These are phyloP conservation scores for Marasmius fiardii DNA, from an alignment of 1,284 basidiomycete species.

Conservation along the genomic window DNA sequence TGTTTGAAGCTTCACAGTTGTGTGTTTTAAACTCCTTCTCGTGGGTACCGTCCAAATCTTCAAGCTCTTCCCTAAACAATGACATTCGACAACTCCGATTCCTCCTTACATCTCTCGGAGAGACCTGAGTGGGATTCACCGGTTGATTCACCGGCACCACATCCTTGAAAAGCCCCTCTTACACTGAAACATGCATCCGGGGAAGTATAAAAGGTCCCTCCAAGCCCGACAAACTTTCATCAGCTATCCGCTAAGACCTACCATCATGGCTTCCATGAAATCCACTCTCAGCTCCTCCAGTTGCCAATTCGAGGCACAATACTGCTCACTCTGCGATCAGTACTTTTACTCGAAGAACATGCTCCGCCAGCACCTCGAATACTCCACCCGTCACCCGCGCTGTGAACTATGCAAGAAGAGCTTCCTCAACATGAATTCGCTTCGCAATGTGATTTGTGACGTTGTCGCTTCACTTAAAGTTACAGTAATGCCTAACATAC, in stretches of 20 bases:
- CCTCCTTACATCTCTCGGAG: background rate
- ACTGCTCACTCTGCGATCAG: slow-evolving; percentile 10
- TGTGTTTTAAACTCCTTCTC: no score
- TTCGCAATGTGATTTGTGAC: slow-evolving; percentile 9
- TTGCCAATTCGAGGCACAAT: background rate
- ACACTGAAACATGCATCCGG: background rate
- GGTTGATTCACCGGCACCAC: background rate
- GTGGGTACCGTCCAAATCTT: no score
- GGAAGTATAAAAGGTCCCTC: slow-evolving; percentile 4
- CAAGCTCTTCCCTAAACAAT: no score
- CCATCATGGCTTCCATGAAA: slow-evolving; percentile 2
- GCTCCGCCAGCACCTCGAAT: slow-evolving; percentile 1
- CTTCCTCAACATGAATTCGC: slow-evolving; percentile 10
- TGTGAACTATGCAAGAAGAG: slow-evolving; percentile 9
- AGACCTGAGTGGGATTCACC: background rate
- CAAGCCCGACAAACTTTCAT: no score
- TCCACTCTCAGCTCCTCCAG: background rate
- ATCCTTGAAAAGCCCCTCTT: background rate
- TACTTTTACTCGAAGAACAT: background rate
- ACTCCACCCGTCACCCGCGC: slow-evolving; percentile 1
- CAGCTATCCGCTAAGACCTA: no score
- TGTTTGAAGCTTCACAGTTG: no score
- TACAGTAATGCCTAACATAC: background rate
- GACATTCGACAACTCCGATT: background rate
- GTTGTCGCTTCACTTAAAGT: no score